Evolutionary conservation across 2,329 filamentous ascomycete species (phyloP).

Genomic region (Pseudogymnoascus sp.): DNA sequence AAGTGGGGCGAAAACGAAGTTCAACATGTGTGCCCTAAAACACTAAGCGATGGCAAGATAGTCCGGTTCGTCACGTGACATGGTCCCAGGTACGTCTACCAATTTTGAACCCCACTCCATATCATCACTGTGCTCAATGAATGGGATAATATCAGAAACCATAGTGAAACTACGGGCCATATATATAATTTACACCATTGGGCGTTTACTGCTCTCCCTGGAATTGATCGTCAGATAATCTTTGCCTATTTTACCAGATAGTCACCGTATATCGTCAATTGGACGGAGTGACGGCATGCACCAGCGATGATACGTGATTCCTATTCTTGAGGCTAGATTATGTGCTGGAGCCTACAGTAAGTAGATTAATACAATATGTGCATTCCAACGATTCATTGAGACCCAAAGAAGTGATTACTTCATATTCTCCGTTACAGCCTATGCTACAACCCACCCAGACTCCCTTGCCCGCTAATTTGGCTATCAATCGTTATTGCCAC

Average conservation of each 20-base stretch:
- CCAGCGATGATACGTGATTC: background rate
- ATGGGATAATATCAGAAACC: background rate
- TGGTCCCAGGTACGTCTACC: background rate
- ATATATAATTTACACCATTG: background rate
- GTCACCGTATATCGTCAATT: background rate
- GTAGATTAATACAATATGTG: background rate
- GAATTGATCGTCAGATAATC: background rate
- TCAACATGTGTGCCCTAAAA: slow-evolving; percentile 12
- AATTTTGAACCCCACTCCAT: background rate
- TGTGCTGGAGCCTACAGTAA: background rate
- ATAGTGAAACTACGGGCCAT: background rate
- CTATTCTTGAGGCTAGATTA: too few relatives aligned
- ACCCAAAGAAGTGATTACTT: background rate
- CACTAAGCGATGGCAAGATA: slow-evolving; percentile 7
- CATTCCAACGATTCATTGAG: background rate
- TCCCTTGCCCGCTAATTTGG: background rate
- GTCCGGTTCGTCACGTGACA: background rate
- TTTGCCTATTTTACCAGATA: background rate
- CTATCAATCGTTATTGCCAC: background rate
- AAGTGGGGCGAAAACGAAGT: slow-evolving; percentile 10
- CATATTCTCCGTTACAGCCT: background rate
- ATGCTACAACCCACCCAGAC: background rate
- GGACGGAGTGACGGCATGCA: background rate
- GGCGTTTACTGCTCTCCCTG: background rate
- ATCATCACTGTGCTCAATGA: background rate